A percentile compares a stretch with the other conserved stretches of the same genome.
phyloP scores from a whole-genome alignment of 2,329 filamentous ascomycete species.

The Penicillium palitans region DNA sequence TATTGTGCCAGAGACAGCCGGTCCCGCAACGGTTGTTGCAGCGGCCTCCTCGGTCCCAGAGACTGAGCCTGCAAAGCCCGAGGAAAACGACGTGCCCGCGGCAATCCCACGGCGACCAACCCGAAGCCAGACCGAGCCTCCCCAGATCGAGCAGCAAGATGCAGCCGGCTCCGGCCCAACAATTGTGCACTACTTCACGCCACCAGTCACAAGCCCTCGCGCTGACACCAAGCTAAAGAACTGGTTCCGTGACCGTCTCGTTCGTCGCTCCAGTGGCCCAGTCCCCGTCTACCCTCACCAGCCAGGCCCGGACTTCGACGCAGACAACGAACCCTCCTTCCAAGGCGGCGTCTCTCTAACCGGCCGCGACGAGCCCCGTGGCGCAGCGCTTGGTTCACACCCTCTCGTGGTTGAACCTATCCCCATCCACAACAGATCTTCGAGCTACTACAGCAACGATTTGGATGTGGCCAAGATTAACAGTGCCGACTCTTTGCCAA shows the following conservation, averaged over 20 bases:
- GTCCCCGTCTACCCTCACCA: slow-evolving; percentile 27
- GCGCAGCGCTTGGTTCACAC: slow-evolving; percentile 34
- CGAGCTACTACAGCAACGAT: slow-evolving; percentile 15
- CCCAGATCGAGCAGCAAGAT: slow-evolving; percentile 13
- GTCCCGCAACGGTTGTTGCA: slow-evolving; percentile 4
- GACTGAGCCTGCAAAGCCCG: background rate
- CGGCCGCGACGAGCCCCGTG: slow-evolving; percentile 19
- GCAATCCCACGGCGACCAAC: slow-evolving; percentile 1
- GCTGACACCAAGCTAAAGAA: slow-evolving; percentile 37
- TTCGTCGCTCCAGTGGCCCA: slow-evolving; percentile 31
- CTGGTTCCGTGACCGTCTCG: slow-evolving; percentile 37
- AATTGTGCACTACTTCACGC: slow-evolving; percentile 16
- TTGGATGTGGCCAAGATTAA: slow-evolving; percentile 17
- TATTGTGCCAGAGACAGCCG: slow-evolving; percentile 7
- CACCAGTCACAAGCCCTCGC: slow-evolving; percentile 26
- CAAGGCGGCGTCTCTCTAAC: slow-evolving; percentile 25
- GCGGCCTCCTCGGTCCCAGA: background rate
- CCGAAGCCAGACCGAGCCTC: background rate
- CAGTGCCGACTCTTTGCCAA: slow-evolving; percentile 15
- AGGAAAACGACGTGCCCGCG: background rate
- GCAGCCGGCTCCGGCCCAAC: slow-evolving; percentile 9
- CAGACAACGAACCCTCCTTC: slow-evolving; percentile 20
- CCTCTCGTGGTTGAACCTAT: slow-evolving; percentile 31
- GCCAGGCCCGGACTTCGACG: slow-evolving; percentile 23
- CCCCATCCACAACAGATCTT: slow-evolving; percentile 16